Conservation (phyloP, 2,329 filamentous ascomycete genomes). For the Colletotrichum filicis region DNA sequence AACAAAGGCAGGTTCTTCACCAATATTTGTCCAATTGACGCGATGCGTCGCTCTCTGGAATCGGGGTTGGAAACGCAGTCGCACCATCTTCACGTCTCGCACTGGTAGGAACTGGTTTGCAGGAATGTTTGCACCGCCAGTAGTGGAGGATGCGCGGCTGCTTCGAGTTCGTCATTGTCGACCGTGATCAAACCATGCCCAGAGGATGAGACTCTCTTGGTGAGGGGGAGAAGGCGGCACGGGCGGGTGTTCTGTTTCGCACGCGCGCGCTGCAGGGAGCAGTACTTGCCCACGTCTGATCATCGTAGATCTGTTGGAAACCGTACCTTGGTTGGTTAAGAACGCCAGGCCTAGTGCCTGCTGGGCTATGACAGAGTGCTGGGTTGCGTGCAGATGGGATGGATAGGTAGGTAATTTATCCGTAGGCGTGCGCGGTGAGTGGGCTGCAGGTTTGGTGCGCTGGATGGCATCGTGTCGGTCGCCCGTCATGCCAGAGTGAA, state of each 20-base stretch:
- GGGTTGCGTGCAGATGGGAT: constrained; percentile 21
- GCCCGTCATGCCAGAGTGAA: constrained; percentile 4
- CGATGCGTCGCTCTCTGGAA: neutral
- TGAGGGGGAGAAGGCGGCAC: constrained; percentile 13
- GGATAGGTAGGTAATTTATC: neutral
- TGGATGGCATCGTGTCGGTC: constrained; percentile 3
- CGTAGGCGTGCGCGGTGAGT: neutral
- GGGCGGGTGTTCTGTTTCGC: constrained; percentile 29
- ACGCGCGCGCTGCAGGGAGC: neutral
- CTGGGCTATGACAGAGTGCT: neutral
- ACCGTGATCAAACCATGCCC: neutral
- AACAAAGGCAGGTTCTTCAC: constrained; percentile 23
- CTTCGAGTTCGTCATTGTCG: neutral
- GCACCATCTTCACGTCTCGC: neutral
- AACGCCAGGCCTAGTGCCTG: constrained; percentile 2
- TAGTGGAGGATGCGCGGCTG: neutral
- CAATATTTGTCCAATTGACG: neutral
- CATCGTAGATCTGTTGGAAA: constrained; percentile 20
- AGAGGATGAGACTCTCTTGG: neutral
- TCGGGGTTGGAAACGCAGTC: neutral
- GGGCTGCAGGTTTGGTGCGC: neutral
- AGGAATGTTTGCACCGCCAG: neutral
- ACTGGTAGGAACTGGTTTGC: neutral
- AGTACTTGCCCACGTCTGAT: constrained; percentile 12
- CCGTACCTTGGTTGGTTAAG: neutral